These are phyloP conservation scores for Physaria fendleri DNA, from an alignment of 345 rosid species.

Conservation along the genomic window DNA sequence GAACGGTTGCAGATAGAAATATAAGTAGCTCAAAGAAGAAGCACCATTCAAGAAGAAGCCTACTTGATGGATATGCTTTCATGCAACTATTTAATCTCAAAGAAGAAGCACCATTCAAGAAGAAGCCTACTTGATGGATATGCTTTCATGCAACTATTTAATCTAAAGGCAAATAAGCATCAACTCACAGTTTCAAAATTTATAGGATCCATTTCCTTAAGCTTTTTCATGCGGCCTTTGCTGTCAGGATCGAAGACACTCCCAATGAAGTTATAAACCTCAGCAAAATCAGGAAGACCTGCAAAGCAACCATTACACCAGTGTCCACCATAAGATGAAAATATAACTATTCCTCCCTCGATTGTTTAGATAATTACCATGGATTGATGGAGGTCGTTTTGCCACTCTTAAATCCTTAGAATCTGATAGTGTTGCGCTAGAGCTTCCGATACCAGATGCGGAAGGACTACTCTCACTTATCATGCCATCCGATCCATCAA, in stretches of 20 bases:
- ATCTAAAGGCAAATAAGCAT: neutral
- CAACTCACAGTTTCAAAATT: constrained; percentile 86
- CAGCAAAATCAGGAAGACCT: constrained; percentile 86
- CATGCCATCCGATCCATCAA: constrained; percentile 25
- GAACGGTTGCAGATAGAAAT: neutral
- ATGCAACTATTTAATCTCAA: too few species aligned
- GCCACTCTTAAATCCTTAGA: constrained; percentile 3
- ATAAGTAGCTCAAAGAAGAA: neutral
- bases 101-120: neutral
- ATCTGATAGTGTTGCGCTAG: constrained; percentile 24
- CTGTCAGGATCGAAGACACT: constrained; percentile 74
- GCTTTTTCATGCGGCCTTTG: constrained; percentile 67
- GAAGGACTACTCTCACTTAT: constrained; percentile 47
- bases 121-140: neutral
- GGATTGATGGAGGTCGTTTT: constrained; percentile 20
- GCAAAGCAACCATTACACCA: constrained; percentile 26
- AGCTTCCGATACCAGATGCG: constrained; percentile 33
- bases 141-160: too few species aligned
- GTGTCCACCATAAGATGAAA: neutral
- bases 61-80: neutral
- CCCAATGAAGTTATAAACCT: constrained; percentile 80
- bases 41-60: neutral
- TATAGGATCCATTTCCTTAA: constrained; percentile 84
- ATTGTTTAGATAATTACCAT: constrained; percentile 16
- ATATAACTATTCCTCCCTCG: neutral